Evolutionary conservation across 495 filamentous ascomycete species (phyloP).

Genomic region (Penicillium fimorum): DNA sequence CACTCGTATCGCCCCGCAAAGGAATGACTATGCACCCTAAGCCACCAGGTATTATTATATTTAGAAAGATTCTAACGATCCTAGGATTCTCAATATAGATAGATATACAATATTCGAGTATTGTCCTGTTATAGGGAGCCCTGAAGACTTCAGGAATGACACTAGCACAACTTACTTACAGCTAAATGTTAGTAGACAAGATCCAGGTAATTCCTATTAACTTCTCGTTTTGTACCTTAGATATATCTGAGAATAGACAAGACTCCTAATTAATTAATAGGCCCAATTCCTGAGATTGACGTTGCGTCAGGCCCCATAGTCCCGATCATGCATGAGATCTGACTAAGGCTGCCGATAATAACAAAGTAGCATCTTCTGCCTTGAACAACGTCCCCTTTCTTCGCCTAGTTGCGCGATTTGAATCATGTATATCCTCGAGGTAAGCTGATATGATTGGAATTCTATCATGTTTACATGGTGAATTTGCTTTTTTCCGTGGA

Average conservation of each 20-base stretch:
- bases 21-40: background rate
- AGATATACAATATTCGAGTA: background rate
- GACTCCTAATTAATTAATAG: background rate
- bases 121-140: background rate
- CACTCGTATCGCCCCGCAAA: background rate
- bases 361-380: slow-evolving; percentile 31
- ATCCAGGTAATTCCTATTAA: background rate
- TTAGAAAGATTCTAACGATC: background rate
- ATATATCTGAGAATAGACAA: background rate
- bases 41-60: background rate
- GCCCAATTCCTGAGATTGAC: background rate
- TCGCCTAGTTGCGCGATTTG: slow-evolving; percentile 25
- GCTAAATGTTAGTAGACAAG: background rate
- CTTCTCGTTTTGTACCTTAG: background rate
- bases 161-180: background rate
- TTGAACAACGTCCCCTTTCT: slow-evolving; percentile 13
- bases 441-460: slow-evolving; percentile 19
- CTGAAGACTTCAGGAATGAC: background rate
- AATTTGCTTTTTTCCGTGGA: background rate
- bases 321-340: slow-evolving; percentile 13
- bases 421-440: slow-evolving; percentile 48
- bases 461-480: slow-evolving; percentile 1
- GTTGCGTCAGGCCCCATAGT: background rate
- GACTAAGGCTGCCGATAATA: slow-evolving; percentile 32
- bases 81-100: background rate